Evolutionary conservation across 345 rosid species (phyloP).

Genomic region (Boechera retrofracta): DNA sequence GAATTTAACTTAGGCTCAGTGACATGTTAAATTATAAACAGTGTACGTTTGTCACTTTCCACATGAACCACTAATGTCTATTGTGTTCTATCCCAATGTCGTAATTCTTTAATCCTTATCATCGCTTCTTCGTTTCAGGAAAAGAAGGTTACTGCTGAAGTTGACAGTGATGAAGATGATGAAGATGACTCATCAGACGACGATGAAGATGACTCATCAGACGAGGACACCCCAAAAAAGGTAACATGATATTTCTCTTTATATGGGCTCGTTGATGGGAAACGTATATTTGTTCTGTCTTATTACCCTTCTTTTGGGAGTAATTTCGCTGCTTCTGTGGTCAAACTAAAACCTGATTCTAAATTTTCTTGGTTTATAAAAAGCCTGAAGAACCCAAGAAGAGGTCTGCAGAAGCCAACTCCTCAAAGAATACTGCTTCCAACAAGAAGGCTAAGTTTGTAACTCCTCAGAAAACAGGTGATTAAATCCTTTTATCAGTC

Average conservation of each 20-base stretch:
- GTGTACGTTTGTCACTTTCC: neutral
- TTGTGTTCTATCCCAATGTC: neutral
- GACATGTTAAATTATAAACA: neutral
- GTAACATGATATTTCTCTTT: conserved; percentile 43
- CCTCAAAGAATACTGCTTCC: conserved; percentile 51
- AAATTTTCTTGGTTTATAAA: neutral
- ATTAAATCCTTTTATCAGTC: conserved; percentile 12
- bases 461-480: conserved; percentile 79
- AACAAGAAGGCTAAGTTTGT: conserved; percentile 74
- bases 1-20: neutral
- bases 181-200: conserved; percentile 51
- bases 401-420: conserved; percentile 58
- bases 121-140: conserved; percentile 26
- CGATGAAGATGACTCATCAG: conserved; percentile 50
- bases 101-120: neutral
- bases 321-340: neutral
- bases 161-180: conserved; percentile 40
- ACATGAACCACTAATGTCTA: neutral
- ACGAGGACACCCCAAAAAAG: conserved; percentile 56
- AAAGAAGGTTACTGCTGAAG: conserved; percentile 37
- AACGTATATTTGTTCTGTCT: conserved; percentile 4
- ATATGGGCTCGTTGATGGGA: neutral
- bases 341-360: conserved; percentile 27
- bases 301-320: neutral
- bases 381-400: conserved; percentile 68